These are phyloP conservation scores for Colletotrichum spaethianum DNA, from an alignment of 2,329 filamentous ascomycete species.

Conservation along the genomic window DNA sequence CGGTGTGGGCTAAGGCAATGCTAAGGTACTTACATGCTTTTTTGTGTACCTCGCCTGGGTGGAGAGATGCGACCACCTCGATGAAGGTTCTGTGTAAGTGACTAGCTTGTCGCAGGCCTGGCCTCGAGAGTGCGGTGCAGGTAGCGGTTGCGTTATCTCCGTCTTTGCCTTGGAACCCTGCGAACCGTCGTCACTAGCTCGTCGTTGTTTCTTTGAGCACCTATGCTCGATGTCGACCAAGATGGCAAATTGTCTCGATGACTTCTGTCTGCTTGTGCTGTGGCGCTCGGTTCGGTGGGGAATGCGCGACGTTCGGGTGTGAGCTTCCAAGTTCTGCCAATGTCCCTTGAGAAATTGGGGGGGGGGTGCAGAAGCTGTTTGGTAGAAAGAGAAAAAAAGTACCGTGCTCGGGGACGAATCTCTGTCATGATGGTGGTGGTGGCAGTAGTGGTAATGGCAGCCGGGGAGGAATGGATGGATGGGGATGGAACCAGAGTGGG, in stretches of 20 bases:
- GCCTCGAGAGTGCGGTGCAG: slow-evolving; percentile 7
- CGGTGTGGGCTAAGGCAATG: slow-evolving; percentile 26
- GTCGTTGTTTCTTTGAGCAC: slow-evolving; percentile 1
- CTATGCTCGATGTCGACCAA: slow-evolving; percentile 11
- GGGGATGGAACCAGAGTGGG: slow-evolving; percentile 9
- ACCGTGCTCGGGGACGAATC: slow-evolving; percentile 4
- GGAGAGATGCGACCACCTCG: slow-evolving; percentile 28
- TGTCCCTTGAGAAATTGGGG: background rate
- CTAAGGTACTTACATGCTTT: slow-evolving; percentile 31
- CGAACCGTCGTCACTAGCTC: background rate
- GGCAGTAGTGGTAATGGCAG: slow-evolving; percentile 5
- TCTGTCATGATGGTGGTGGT: background rate
- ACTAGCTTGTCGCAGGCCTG: slow-evolving; percentile 16
- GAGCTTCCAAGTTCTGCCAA: slow-evolving; percentile 3
- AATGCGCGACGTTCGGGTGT: background rate
- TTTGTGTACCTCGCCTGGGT: slow-evolving; percentile 23
- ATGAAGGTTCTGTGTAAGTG: slow-evolving; percentile 35
- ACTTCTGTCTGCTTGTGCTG: slow-evolving; percentile 3
- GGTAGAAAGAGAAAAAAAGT: slow-evolving; percentile 3
- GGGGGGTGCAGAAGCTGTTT: slow-evolving; percentile 3
- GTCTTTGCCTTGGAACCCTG: background rate
- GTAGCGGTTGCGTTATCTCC: slow-evolving; percentile 28
- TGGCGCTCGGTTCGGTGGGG: background rate
- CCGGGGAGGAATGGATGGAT: slow-evolving; percentile 8
- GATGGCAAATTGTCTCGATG: slow-evolving; percentile 7